Base-by-base conservation (phyloP, 495 filamentous ascomycete genomes). In the Parathielavia appendiculata region DNA sequence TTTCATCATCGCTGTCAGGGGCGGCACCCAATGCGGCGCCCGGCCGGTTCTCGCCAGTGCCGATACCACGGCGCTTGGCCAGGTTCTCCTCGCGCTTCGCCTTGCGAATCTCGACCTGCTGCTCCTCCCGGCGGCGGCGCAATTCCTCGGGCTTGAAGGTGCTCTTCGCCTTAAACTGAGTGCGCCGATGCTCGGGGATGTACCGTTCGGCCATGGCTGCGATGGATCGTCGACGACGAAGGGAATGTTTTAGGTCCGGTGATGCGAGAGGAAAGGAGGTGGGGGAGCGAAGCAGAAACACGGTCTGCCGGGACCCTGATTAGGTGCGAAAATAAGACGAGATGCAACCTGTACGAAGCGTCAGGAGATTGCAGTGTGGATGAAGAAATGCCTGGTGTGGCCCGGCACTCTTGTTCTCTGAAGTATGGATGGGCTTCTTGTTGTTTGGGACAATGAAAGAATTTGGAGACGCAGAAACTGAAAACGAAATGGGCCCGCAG, bases 131-230 rank as follows among this genome's bases (percentile, higher is more conserved):
- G 73, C 95, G 95, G 70, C 95, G 91, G 69, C 95, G 90, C 51
- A 99, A 86, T 78, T 99, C 95, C 73, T 99, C 95, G 63, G 91
- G 91, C 82, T 95, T 95, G 83, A 99, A 99, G 70, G 90, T 88
- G 72, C 86, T 89, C 81, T 93, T 95, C 59, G 95, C 95, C 85
- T 99, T 99, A 83, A 93, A 99, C 76, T 96, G 92, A 48, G 87
- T 96, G 69, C 95, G 93, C 70, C 95, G 91, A 83, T 99, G 95
- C 78, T 97, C 95, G 70, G 95, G 95, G 71, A 99, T 99, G 79
- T 96, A 99, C 49, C 92, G 89, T 70, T 99, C 95, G 67, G 92
- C 85, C 95, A 99, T 99, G 79, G 64, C 87, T 72, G 72, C 73
- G 64, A 71, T 53, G 61, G 43, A 66, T 57, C 53, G 61, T 55